Evolutionary conservation across 208 protist genomes (phyloP), one percentile per base, ranked within the genome.

Genomic region (Zelonia costaricensis): DNA sequence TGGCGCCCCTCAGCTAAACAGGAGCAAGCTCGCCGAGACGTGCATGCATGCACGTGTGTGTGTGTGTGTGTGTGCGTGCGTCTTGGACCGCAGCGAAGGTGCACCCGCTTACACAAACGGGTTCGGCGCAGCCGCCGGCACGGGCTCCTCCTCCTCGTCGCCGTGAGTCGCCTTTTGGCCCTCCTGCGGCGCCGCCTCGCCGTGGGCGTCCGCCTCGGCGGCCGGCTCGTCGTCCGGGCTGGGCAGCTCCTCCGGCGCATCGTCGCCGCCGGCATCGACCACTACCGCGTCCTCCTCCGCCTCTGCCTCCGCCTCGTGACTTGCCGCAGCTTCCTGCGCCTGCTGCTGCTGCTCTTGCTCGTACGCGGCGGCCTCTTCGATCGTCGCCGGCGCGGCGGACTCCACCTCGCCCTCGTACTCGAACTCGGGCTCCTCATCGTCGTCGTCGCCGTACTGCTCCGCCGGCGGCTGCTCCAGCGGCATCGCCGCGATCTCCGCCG

Each of bases 71-170:
- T 23, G 36, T 15, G 22, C 12, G 8, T 18, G 33, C 9, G 38
- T 45, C 1, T 30, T 65, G 31, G 5, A 3, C 18, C 6, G 9
- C 18, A 46, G 15, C 1, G 15, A 25, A n/a, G 7, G 3, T 6
- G 33, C 33, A 1, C 22, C 6, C 4, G 13, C 12, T 36, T 69
- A 70, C 44, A 75, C 62, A 36, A 79, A 74, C 16, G 67, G 73
- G 45, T 75, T 75, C 3, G 73, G 73, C 20, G 67, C 61, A 16
- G 47, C 56, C 15, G 40, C 55, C 4, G 73, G 66, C 7, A 69
- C 42, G 0, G 65, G 61, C 13, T 75, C 67, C 31, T 74, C 66
- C 27, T 69, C 67, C 12, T 70, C 52, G 23, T 55, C 45, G 12
- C 8, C 20, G 15, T 38, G 22, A 27, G 8, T 27, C 1, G n/a